Evolutionary conservation across 441 rosid genomes (phyloP).

Genomic region (Francoa sonchifolia): DNA sequence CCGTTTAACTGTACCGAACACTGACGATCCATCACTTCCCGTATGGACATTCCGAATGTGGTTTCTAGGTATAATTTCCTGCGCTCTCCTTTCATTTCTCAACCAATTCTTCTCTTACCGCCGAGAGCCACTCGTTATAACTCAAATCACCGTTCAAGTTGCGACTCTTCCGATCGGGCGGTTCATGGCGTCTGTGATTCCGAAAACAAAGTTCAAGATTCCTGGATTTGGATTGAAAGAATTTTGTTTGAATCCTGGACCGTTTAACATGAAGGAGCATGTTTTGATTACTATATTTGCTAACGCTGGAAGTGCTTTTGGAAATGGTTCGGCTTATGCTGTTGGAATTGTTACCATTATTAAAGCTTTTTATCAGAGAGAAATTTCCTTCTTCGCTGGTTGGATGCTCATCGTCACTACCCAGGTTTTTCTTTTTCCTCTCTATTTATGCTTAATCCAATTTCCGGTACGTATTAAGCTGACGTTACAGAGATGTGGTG

Average conservation of each 20-base stretch:
- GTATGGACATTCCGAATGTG: conserved; percentile 61
- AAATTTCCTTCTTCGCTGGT: conserved; percentile 54
- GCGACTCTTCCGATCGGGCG: conserved; percentile 70
- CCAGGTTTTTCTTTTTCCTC: conserved; percentile 31
- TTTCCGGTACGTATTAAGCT: no score
- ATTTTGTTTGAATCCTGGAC: conserved; percentile 67
- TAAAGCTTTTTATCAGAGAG: conserved; percentile 60
- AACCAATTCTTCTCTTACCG: conserved; percentile 42
- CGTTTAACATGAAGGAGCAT: conserved; percentile 81
- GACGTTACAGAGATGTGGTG: no score
- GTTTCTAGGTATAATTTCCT: conserved; percentile 36
- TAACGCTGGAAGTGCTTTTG: conserved; percentile 80
- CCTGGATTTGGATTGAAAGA: conserved; percentile 39
- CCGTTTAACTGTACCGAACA: conserved; percentile 31
- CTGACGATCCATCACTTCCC: conserved; percentile 34
- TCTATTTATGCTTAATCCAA: no score
- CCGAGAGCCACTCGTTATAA: conserved; percentile 26
- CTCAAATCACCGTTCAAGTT: conserved; percentile 69
- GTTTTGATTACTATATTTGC: conserved; percentile 72
- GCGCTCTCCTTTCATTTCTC: conserved; percentile 35
- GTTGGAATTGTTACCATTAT: conserved; percentile 60
- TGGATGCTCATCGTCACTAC: conserved; percentile 83
- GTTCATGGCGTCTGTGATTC: conserved; percentile 56
- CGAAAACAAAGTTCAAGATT: conserved; percentile 40
- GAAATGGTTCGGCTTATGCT: conserved; percentile 66